Percentiles rank a stretch among this genome's conserved stretches.
Conservation (phyloP, 1,284 basidiomycete species). For the Ceratobasidium sp. region DNA sequence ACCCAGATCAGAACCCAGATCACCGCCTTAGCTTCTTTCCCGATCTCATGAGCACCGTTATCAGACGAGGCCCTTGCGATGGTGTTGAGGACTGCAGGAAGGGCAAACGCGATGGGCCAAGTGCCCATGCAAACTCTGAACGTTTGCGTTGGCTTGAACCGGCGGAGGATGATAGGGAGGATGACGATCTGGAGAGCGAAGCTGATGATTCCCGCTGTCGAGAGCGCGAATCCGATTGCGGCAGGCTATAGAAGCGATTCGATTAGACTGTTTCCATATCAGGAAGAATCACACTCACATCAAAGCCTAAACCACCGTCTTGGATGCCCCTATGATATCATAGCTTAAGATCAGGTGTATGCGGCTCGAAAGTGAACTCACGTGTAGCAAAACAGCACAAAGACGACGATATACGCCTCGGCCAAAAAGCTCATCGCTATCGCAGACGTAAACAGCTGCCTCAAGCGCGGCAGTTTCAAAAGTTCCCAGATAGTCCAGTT, state of each 20-base stretch:
- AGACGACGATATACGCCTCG: constrained; percentile 36
- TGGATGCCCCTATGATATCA: constrained; percentile 15
- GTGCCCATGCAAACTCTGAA: constrained; percentile 22
- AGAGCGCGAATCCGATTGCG: constrained; percentile 36
- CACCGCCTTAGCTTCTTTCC: neutral
- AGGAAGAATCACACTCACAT: constrained; percentile 10
- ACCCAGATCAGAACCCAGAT: constrained; percentile 37
- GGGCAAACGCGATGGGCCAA: constrained; percentile 32
- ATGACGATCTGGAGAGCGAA: constrained; percentile 29
- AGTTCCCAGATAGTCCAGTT: constrained; percentile 32
- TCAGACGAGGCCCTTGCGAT: constrained; percentile 24
- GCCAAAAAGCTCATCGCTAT: constrained; percentile 30
- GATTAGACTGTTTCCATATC: neutral
- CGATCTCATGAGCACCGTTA: constrained; percentile 21
- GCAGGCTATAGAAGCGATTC: constrained; percentile 9
- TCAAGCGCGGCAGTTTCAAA: constrained; percentile 21
- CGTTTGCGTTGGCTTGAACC: constrained; percentile 6
- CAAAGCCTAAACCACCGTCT: constrained; percentile 35
- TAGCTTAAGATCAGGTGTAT: neutral
- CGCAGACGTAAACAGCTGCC: constrained; percentile 29
- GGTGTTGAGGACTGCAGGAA: constrained; percentile 46
- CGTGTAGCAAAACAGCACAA: constrained; percentile 41
- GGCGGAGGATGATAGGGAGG: constrained; percentile 12
- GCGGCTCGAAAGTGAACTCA: neutral
- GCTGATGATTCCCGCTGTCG: constrained; percentile 10